Evolutionary conservation across 2,329 filamentous ascomycete species (phyloP).

Genomic region (Phaeophleospora eucalypticola): DNA sequence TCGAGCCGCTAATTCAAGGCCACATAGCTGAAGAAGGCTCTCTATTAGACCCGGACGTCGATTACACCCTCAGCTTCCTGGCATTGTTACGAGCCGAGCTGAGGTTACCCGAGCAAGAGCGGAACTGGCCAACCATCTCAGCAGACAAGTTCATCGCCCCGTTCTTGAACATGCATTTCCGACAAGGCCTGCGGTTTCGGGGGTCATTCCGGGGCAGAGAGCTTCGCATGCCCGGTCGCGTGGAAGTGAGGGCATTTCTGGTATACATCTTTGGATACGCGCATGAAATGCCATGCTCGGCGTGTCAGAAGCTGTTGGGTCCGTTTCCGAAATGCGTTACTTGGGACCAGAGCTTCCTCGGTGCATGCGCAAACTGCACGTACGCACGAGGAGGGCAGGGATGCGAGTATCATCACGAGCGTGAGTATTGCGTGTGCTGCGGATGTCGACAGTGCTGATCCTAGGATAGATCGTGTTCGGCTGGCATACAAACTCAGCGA

Average conservation of each 20-base stretch:
- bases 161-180: not conserved
- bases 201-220: not conserved
- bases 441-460: not conserved
- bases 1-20: not conserved
- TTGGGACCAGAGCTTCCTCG: not conserved
- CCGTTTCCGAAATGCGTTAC: conserved; percentile 1
- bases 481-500: not conserved
- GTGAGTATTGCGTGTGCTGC: not conserved
- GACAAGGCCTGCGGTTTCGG: not conserved
- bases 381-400: not conserved
- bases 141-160: not conserved
- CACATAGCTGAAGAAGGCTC: not conserved
- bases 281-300: not conserved
- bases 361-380: conserved; percentile 2
- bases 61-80: conserved; percentile 1
- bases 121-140: not conserved
- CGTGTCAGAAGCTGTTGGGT: not conserved
- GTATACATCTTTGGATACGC: not conserved
- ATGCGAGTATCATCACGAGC: conserved; percentile 1
- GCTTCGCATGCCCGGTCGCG: not conserved
- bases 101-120: not conserved
- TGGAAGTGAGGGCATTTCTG: not conserved
- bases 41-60: not conserved
- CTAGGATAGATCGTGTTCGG: not conserved
- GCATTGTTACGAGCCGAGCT: not conserved